Evolutionary conservation across 192 early-diverging fungal species (phyloP).

Genomic region (Helicostylum pulchrum): DNA sequence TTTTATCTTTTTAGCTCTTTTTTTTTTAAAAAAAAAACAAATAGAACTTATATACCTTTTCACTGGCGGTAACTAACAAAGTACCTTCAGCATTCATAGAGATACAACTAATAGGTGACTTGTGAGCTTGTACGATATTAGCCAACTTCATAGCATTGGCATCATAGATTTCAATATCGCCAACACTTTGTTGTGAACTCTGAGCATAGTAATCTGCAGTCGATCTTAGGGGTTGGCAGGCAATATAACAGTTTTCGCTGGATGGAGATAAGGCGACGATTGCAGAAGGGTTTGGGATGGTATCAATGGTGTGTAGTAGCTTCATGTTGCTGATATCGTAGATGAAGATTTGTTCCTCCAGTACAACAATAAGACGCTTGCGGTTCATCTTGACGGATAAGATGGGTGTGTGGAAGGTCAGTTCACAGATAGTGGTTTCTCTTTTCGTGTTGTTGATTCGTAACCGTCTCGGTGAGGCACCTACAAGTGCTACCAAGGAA

Average conservation of each 20-base stretch:
- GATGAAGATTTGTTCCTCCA: constrained; percentile 95
- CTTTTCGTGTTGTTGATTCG: constrained; percentile 97
- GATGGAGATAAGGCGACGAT: constrained; percentile 89
- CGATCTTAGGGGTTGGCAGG: constrained; percentile 78
- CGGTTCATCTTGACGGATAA: constrained; percentile 94
- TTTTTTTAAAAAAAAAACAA: not conserved
- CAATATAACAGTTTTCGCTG: constrained; percentile 90
- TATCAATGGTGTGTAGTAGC: constrained; percentile 91
- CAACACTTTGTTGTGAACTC: constrained; percentile 45
- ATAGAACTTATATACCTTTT: constrained; percentile 65
- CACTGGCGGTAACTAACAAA: constrained; percentile 88
- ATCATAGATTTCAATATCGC: constrained; percentile 89
- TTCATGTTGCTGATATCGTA: constrained; percentile 99
- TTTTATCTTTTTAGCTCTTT: not conserved
- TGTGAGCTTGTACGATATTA: constrained; percentile 93
- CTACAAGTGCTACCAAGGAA: constrained; percentile 90
- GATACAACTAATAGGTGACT: constrained; percentile 80
- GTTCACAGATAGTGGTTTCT: constrained; percentile 94
- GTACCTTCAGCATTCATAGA: constrained; percentile 87
- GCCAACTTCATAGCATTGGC: constrained; percentile 81
- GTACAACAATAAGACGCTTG: constrained; percentile 84
- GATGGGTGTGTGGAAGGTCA: constrained; percentile 88
- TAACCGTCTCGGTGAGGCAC: constrained; percentile 82
- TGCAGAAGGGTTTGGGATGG: constrained; percentile 85
- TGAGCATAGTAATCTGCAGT: constrained; percentile 51